Conservation (phyloP, 2,329 filamentous ascomycete genomes). For the Juglanconis juglandina region DNA sequence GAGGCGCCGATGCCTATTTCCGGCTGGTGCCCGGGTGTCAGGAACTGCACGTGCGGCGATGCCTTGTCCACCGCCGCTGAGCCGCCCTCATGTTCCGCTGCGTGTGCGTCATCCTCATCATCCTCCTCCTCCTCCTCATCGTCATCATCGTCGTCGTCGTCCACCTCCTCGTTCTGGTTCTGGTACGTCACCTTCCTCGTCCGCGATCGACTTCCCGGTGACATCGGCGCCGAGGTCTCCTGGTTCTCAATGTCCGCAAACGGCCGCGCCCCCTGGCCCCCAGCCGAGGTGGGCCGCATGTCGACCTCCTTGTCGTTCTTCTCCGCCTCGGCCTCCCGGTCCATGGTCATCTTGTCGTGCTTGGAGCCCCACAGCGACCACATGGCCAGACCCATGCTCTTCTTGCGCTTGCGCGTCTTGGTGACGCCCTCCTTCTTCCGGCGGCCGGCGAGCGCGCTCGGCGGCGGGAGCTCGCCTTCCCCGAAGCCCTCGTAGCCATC, state of each 20-base stretch:
- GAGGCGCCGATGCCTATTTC: constrained; percentile 44
- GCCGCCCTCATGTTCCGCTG: too few relatives aligned
- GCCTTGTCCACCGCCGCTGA: constrained; percentile 28
- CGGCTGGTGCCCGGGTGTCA: constrained; percentile 38
- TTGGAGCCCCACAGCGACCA: constrained; percentile 89
- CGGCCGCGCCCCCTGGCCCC: constrained; percentile 42
- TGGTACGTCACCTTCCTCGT: constrained; percentile 49
- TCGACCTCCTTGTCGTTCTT: constrained; percentile 33
- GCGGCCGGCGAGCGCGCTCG: constrained; percentile 75
- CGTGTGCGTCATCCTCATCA: constrained; percentile 37
- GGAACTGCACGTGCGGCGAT: constrained; percentile 29
- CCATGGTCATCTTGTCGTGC: constrained; percentile 75
- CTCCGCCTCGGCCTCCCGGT: constrained; percentile 51
- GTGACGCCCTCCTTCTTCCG: constrained; percentile 50
- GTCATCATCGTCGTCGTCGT: constrained; percentile 25
- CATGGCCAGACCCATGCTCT: constrained; percentile 72
- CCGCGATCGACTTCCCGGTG: constrained; percentile 39
- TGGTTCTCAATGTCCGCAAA: constrained; percentile 39
- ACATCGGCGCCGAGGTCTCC: constrained; percentile 25
- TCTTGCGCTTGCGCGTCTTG: constrained; percentile 48
- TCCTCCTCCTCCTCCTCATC: constrained; percentile 21
- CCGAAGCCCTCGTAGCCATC: constrained; percentile 69
- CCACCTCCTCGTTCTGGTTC: constrained; percentile 35
- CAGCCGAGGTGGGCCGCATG: constrained; percentile 33
- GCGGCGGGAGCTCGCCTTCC: constrained; percentile 72